phyloP scores from a whole-genome alignment of 106 monocot genomes.

The Dendrobium officinale region DNA sequence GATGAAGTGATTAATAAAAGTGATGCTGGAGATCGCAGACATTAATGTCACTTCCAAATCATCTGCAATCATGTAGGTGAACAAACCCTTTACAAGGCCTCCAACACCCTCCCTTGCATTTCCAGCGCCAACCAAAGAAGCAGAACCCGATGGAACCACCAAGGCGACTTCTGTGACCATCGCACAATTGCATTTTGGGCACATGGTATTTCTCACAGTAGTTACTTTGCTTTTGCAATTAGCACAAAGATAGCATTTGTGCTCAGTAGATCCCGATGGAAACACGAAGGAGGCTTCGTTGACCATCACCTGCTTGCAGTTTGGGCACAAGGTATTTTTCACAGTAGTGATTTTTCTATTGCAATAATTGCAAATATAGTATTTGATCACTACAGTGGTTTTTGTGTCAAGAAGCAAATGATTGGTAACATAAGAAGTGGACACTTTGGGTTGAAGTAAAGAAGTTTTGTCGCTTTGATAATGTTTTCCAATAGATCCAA shows the following conservation, averaged over 20 bases:
- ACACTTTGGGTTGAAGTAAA: conserved; percentile 1
- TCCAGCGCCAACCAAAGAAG: too few species aligned
- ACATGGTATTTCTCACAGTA: not conserved
- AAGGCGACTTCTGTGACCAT: not conserved
- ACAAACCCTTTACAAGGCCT: conserved; percentile 16
- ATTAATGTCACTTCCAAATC: conserved; percentile 24
- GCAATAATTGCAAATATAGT: too few species aligned
- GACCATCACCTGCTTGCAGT: too few species aligned
- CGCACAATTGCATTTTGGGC: not conserved
- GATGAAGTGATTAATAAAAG: conserved; percentile 21
- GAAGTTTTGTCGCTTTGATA: not conserved
- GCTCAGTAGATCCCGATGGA: not conserved
- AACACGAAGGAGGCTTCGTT: too few species aligned
- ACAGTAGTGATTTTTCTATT: too few species aligned
- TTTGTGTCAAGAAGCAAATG: not conserved
- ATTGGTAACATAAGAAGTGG: not conserved
- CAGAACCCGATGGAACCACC: too few species aligned
- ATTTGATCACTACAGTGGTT: too few species aligned
- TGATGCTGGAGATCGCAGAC: conserved; percentile 21
- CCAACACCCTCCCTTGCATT: not conserved
- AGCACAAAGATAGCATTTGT: not conserved
- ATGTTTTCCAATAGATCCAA: too few species aligned
- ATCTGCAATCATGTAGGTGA: conserved; percentile 35
- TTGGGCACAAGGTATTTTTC: too few species aligned
- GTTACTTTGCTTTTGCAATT: not conserved